Base-by-base conservation (phyloP, 1,284 basidiomycete genomes). In the Microbotryum scabiosae region DNA sequence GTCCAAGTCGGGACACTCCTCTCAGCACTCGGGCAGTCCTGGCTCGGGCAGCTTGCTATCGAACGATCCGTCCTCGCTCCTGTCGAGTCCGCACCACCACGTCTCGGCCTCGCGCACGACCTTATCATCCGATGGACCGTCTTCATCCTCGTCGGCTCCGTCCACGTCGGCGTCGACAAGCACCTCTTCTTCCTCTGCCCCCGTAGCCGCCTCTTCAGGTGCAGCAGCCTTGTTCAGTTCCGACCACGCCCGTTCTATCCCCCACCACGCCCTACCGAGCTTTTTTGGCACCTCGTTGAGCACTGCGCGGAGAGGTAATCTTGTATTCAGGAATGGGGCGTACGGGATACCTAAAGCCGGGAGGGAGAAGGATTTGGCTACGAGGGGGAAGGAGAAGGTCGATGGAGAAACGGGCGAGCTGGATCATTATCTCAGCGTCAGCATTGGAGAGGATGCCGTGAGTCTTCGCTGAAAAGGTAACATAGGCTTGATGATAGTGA, bases 401-500 rank as follows among this genome's bases (percentile, higher is more conserved):
- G 59, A 59, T 67, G 64, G 50, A 32, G 45, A 46, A 44, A 7
- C 59, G 56, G 63, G 41, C 26, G 69, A 65, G 26, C 61, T 65
- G n/a, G 69, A 66, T 54, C 69, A 66, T 32, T 54, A 62, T 43
- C 25, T 71, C 12, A 68, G 72, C 44, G 72, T 74, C 56, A 66
- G 74, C 4, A 71, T 73, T 7, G 66, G 66, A 2, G 68, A 70
- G 50, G 64, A 69, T 43, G 60, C 67, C 3, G 61, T 65, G 51
- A 59, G 72, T 71, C 2, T 66, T 70, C 4, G 69, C 70, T 36
- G 68, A 71, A 52, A 71, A 71, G 26, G 61, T 73, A 3, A 66
- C 69, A 66, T 41, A 56, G 65, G 5, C 81, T 86, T 0, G 85
- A 87, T 8, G 0, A 85, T 87, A 71, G 85, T 90, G 9, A 88